Evolutionary conservation across 1,139 yeast species (phyloP).

Genomic region (Petasospora fabianii): DNA sequence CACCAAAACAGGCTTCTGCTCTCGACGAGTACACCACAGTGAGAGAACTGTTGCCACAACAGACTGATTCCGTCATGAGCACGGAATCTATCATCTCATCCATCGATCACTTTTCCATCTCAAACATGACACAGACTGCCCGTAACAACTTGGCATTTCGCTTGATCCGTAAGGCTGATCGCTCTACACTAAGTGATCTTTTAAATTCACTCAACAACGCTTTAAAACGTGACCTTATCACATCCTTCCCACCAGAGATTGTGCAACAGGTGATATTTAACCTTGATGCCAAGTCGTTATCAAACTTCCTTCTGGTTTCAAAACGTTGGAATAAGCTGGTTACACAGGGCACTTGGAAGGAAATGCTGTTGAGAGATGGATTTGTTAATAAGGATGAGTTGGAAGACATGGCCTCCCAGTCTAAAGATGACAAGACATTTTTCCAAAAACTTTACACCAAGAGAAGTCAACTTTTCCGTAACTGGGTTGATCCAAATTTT

Average conservation of each 20-base stretch:
- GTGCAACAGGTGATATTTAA: slow-evolving; percentile 62
- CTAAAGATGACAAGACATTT: slow-evolving; percentile 2
- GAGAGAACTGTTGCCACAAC: slow-evolving; percentile 14
- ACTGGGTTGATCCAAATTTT: slow-evolving; percentile 82
- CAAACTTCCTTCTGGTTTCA: slow-evolving; percentile 63
- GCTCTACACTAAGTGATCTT: slow-evolving; percentile 68
- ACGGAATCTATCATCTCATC: slow-evolving; percentile 31
- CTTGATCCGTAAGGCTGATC: slow-evolving; percentile 59
- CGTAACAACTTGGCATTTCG: slow-evolving; percentile 46
- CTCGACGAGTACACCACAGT: slow-evolving; percentile 21
- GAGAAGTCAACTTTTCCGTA: slow-evolving; percentile 56
- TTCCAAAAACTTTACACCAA: slow-evolving; percentile 32
- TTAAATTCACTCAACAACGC: slow-evolving; percentile 55
- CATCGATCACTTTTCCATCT: slow-evolving; percentile 28
- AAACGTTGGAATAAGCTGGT: slow-evolving; percentile 64
- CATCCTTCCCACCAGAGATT: slow-evolving; percentile 75
- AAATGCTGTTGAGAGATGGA: slow-evolving; percentile 50
- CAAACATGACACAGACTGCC: slow-evolving; percentile 16
- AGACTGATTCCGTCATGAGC: slow-evolving; percentile 32
- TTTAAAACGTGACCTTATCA: slow-evolving; percentile 69
- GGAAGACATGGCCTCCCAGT: slow-evolving; percentile 17
- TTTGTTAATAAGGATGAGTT: slow-evolving; percentile 37
- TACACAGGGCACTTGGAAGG: slow-evolving; percentile 58
- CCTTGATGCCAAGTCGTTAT: slow-evolving; percentile 62
- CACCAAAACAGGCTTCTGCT: slow-evolving; percentile 45